Percentiles rank a stretch among this genome's conserved stretches.
Conservation (phyloP, 1,284 basidiomycete species). For the Ceratorhiza oryzae-sativae region DNA sequence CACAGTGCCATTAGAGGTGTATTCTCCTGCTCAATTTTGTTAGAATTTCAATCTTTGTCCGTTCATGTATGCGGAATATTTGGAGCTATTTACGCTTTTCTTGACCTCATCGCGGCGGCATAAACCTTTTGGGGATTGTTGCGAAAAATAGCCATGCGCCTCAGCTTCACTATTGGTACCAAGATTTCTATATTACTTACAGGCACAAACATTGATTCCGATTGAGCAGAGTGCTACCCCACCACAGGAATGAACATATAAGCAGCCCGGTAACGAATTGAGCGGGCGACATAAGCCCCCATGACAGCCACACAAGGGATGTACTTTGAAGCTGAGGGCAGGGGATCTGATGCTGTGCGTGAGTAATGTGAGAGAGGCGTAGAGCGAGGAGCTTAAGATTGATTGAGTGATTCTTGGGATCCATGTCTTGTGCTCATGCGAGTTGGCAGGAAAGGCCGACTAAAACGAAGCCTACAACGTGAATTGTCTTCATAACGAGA, state of each 20-base stretch:
- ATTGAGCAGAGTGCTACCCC: background rate
- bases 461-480: background rate
- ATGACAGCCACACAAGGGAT: background rate
- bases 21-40: too few species aligned
- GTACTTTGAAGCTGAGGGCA: background rate
- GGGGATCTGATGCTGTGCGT: too few species aligned
- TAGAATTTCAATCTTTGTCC: too few species aligned
- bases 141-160: too few species aligned
- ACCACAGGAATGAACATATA: slow-evolving; percentile 13
- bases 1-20: too few species aligned
- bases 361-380: too few species aligned
- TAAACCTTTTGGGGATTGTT: too few species aligned
- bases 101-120: too few species aligned
- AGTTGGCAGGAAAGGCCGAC: background rate
- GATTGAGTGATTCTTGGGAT: background rate
- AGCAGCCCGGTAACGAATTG: slow-evolving; percentile 6
- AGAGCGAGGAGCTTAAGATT: too few species aligned
- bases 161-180: too few species aligned
- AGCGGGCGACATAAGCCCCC: background rate
- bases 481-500: background rate
- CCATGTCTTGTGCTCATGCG: background rate
- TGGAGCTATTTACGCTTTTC: too few species aligned
- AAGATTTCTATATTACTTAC: background rate
- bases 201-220: background rate
- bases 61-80: too few species aligned